phyloP scores from a whole-genome alignment of 2,329 filamentous ascomycete species.

The Cladophialophora psammophila region DNA sequence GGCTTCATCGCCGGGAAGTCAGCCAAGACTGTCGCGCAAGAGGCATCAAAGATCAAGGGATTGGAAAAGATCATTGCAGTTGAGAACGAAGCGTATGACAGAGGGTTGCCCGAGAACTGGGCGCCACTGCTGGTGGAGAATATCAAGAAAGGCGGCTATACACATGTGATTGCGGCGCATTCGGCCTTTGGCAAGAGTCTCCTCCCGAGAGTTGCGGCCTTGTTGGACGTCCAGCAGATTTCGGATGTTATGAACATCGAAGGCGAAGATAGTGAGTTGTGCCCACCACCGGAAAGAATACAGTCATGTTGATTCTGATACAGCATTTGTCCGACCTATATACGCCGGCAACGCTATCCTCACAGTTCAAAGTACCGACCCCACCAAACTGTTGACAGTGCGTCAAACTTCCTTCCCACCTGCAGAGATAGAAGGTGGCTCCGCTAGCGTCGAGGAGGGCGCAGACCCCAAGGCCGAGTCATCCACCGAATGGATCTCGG shows the following conservation, averaged over 20 bases:
- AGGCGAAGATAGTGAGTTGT: slow-evolving; percentile 76
- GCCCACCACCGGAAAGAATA: background rate
- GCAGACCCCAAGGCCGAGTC: slow-evolving; percentile 79
- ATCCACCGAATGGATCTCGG: slow-evolving; percentile 87
- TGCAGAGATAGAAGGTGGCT: slow-evolving; percentile 71
- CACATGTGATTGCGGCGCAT: slow-evolving; percentile 88
- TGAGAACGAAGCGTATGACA: slow-evolving; percentile 90
- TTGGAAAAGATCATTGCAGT: slow-evolving; percentile 90
- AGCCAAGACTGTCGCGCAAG: slow-evolving; percentile 74
- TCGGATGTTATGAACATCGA: slow-evolving; percentile 90
- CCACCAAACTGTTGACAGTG: slow-evolving; percentile 87
- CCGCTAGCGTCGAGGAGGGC: slow-evolving; percentile 79
- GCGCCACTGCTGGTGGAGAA: slow-evolving; percentile 94
- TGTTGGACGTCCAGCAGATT: slow-evolving; percentile 91
- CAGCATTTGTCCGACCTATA: slow-evolving; percentile 89
- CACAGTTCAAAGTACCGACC: slow-evolving; percentile 88
- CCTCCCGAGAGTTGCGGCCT: slow-evolving; percentile 86
- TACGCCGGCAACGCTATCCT: slow-evolving; percentile 98
- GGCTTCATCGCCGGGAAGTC: slow-evolving; percentile 85
- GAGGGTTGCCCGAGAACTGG: slow-evolving; percentile 92
- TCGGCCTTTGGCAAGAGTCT: slow-evolving; percentile 97
- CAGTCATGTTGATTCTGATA: slow-evolving; percentile 31
- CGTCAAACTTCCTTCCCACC: slow-evolving; percentile 90
- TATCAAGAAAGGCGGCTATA: slow-evolving; percentile 93
- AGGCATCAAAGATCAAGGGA: slow-evolving; percentile 87